Evolutionary conservation across 176 grass and related monocot genomes (phyloP), one percentile per base, ranked within the genome.

Genomic region (Leersia perrieri): DNA sequence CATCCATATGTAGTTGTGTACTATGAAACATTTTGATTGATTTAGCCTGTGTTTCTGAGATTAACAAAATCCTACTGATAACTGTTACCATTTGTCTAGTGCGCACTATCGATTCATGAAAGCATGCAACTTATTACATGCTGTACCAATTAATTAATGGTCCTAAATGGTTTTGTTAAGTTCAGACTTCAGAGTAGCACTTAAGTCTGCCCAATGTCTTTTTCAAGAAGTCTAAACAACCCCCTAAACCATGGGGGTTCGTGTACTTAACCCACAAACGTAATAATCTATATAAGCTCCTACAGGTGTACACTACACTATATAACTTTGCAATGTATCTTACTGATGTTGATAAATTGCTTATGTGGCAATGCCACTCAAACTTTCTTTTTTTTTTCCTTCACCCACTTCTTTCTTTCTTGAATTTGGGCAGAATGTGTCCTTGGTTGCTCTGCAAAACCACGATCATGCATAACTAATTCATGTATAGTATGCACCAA

Each of bases 1-100:
- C 53, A 31, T 66, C 40, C 33, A 73, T 42, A 73, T 33, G 30
- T 75, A 76, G 61, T 10, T 64, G n/a, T n/a, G n/a, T 18, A 72
- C 9, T 78, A 29, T 65, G 66, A 44, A 67, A 18, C 16, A 70
- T 45, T 27, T 16, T 25, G 14, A 68, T 44, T 33, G 28, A 35
- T 67, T 27, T 60, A 34, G 63, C 32, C 29, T 63, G 20, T 60
- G 15, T 66, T 68, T 44, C 77, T 49, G 63, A 66, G 6, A 35
- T 58, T 76, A 60, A 51, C 14, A 29, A 51, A 23, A 33, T 61
- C 33, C 38, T 41, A 60, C 33, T 79, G 28, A 72, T 77, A 10
- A 60, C 22, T 65, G 41, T 33, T 83, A 2, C 22, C 31, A 51
- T 11, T 45, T 62, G 55, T 13, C 49, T 30, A 44, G 42, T 66